phyloP scores from a whole-genome alignment of 2,329 filamentous ascomycete genomes.

The Claviceps spartinae region DNA sequence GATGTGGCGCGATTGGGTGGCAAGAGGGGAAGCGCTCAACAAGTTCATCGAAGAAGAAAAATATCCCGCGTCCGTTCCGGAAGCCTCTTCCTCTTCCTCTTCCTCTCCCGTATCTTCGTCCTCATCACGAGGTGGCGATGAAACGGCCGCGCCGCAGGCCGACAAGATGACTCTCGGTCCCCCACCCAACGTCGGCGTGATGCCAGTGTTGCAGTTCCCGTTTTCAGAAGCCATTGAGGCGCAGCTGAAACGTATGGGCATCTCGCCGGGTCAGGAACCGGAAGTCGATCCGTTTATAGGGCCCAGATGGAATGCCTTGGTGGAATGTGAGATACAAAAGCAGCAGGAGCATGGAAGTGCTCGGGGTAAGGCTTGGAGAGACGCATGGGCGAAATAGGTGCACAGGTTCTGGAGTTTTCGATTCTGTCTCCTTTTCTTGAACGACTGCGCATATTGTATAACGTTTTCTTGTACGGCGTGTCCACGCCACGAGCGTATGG shows the following conservation, averaged over 20 bases:
- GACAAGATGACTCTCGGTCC: neutral
- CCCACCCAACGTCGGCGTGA: conserved; percentile 7
- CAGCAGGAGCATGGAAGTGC: neutral
- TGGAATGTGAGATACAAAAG: neutral
- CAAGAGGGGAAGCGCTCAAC: conserved; percentile 26
- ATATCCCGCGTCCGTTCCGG: conserved; percentile 6
- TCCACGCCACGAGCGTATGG: no score
- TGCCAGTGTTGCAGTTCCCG: neutral
- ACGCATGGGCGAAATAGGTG: no score
- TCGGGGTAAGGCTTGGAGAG: neutral
- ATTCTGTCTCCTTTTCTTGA: no score
- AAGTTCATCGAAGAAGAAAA: conserved; percentile 27
- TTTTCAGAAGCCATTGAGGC: conserved; percentile 2
- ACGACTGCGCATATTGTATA: no score
- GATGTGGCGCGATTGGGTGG: conserved; percentile 25
- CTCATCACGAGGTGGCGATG: neutral
- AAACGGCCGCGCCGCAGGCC: neutral
- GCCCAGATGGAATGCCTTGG: conserved; percentile 4
- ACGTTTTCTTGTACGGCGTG: no score
- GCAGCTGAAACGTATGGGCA: neutral
- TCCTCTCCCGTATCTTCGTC: no score
- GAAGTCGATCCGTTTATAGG: conserved; percentile 4
- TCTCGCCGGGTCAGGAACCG: neutral
- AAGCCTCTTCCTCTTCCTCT: no score
- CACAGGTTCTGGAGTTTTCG: no score